A percentile compares a stretch with the other conserved stretches of the same genome.
Conservation (phyloP, 192 early-diverging fungal species). For the Chytriomyces sp. region DNA sequence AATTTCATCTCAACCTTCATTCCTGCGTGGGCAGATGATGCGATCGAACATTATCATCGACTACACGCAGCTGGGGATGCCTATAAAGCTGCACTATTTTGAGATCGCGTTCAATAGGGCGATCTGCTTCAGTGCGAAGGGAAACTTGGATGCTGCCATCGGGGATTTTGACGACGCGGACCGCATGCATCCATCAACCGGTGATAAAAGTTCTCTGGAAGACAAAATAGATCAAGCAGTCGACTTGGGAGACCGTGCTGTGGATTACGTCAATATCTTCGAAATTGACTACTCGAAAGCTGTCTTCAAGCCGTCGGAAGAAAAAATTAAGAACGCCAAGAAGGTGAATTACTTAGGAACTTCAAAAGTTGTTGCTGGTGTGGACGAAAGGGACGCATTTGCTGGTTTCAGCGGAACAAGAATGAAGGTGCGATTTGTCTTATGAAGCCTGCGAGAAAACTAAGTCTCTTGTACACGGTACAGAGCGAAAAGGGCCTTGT, state of each 20-base stretch:
- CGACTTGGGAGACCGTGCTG: slow-evolving; percentile 39
- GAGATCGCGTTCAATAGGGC: slow-evolving; percentile 92
- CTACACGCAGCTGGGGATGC: slow-evolving; percentile 92
- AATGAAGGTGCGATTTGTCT: slow-evolving; percentile 36
- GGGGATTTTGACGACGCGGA: slow-evolving; percentile 73
- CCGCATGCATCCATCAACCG: slow-evolving; percentile 7
- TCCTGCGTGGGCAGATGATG: slow-evolving; percentile 37
- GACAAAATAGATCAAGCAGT: slow-evolving; percentile 50
- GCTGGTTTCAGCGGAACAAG: slow-evolving; percentile 63
- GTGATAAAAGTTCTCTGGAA: slow-evolving; percentile 25
- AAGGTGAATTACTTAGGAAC: slow-evolving; percentile 76
- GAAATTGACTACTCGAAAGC: slow-evolving; percentile 67
- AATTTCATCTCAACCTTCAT: background rate
- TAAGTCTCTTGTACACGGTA: background rate
- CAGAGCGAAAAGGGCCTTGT: slow-evolving; percentile 17
- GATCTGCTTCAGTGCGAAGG: slow-evolving; percentile 76
- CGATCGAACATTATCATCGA: slow-evolving; percentile 86
- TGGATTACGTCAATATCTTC: slow-evolving; percentile 38
- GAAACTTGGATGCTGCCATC: slow-evolving; percentile 68
- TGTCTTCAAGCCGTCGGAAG: slow-evolving; percentile 82
- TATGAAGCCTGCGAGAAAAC: background rate
- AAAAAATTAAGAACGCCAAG: slow-evolving; percentile 79
- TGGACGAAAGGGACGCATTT: slow-evolving; percentile 61
- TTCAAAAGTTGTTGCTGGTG: slow-evolving; percentile 89
- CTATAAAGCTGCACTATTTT: slow-evolving; percentile 85